Evolutionary conservation across 352 stramenopile species (phyloP), one percentile per base, ranked within the genome.

Genomic region (Phytophthora fragariaefolia): DNA sequence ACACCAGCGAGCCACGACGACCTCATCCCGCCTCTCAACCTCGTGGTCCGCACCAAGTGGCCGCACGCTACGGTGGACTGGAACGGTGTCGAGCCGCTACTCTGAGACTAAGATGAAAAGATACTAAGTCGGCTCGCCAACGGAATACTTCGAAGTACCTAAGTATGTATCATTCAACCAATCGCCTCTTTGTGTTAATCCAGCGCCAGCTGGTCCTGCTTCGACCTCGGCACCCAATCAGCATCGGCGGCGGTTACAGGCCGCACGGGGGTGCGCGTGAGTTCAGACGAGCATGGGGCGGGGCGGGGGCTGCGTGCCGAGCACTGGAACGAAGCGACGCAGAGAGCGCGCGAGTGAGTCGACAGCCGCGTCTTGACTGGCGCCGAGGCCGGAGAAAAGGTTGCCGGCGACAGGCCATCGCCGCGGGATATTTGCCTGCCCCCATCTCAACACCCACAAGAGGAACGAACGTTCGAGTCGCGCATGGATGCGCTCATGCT

Each of bases 31-130:
- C 92, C 92, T 23, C 76, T 98, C 9, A 82, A 98, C 50, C 59
- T 97, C 23, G 92, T 97, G 43, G 83, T 98, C n/a, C 82, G 89
- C 18, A 98, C 92, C 58, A 90, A 93, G 63, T 98, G 92, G 91
- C 76, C 78, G 3, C 76, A 66, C 4, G 89, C 85, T 1, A 73
- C 66, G 17, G 73, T 97, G 23, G 77, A 96, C 63, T 98, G 93
- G 92, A 96, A 98, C 65, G 86, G 79, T 24, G 75, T 84, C 4
- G 91, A 97, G 22, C 92, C 90, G 6, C 74, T 96, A 43, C 77
- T 98, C 2, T 98, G 42, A 85, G 5, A 18, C 24, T 38, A 13
- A 49, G 30, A n/a, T n/a, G n/a, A n/a, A n/a, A n/a, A n/a, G n/a
- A n/a, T n/a, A n/a, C n/a, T n/a, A n/a, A n/a, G n/a, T n/a, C n/a